phyloP scores from a whole-genome alignment of 1,284 basidiomycete species.

The Marasmius fiardii region DNA sequence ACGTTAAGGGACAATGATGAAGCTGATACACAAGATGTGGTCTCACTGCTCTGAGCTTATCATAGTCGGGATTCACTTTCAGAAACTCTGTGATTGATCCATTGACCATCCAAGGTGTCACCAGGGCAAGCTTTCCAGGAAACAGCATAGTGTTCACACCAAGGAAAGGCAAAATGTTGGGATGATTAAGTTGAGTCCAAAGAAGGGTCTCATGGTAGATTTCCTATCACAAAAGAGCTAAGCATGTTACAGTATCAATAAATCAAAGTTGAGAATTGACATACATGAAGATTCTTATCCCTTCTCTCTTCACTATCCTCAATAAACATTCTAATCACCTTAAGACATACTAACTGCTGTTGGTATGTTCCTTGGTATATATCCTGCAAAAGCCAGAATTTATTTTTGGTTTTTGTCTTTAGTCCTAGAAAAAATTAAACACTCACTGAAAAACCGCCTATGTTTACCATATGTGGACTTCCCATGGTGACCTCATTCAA shows the following conservation, averaged over 20 bases:
- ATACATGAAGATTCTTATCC: no score
- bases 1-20: no score
- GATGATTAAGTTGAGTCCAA: constrained; percentile 14
- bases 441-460: neutral
- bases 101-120: constrained; percentile 16
- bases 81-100: constrained; percentile 10
- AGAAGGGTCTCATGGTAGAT: constrained; percentile 13
- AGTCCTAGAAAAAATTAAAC: no score
- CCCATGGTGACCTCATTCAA: neutral
- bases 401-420: neutral
- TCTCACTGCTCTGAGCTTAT: constrained; percentile 3
- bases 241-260: no score
- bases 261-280: no score
- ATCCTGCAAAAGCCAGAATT: neutral
- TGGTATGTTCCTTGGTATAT: constrained; percentile 9
- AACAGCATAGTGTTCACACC: constrained; percentile 11
- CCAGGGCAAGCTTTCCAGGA: constrained; percentile 7
- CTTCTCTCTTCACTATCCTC: neutral
- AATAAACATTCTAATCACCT: constrained; percentile 11
- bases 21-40: no score
- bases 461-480: neutral
- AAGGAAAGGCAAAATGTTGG: constrained; percentile 12
- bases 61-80: constrained; percentile 6
- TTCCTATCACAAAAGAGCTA: constrained; percentile 1
- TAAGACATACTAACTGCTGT: constrained; percentile 6